These are phyloP conservation scores for Rhizophagus sp. DNA, from an alignment of 192 early-diverging fungal genomes.

Conservation along the genomic window DNA sequence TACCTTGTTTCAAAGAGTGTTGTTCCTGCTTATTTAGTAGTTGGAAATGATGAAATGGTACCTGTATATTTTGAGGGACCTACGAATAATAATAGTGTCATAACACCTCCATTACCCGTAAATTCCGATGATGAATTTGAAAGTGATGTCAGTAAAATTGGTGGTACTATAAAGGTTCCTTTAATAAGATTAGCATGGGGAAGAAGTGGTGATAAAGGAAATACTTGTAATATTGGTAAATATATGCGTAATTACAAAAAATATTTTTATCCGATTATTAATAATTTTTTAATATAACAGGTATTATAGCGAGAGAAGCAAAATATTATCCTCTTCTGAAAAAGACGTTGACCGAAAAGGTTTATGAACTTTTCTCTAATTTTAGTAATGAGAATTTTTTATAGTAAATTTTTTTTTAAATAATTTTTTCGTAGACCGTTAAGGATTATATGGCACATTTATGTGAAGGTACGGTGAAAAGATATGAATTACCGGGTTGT, in stretches of 20 bases:
- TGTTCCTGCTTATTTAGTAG: conserved; percentile 41
- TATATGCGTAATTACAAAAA: neutral
- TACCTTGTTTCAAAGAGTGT: conserved; percentile 52
- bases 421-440: conserved; percentile 33
- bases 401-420: neutral
- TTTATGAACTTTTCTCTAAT: neutral
- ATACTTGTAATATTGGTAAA: conserved; percentile 53
- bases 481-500: conserved; percentile 60
- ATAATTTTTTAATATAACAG: neutral
- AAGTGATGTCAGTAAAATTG: conserved; percentile 31
- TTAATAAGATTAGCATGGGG: conserved; percentile 61
- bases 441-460: conserved; percentile 59
- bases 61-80: conserved; percentile 34
- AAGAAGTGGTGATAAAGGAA: conserved; percentile 67
- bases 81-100: conserved; percentile 37
- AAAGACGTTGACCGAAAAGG: conserved; percentile 52
- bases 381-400: neutral
- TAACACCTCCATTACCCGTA: conserved; percentile 30
- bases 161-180: conserved; percentile 35
- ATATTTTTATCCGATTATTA: neutral
- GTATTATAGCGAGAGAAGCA: conserved; percentile 60
- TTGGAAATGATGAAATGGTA: conserved; percentile 38
- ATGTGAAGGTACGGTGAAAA: conserved; percentile 57
- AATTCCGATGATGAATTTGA: conserved; percentile 22
- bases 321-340: conserved; percentile 56